A percentile compares a stretch with the other conserved stretches of the same genome.
These are phyloP conservation scores for Lablab purpureus DNA, from an alignment of 306 rosid species.

Conservation along the genomic window DNA sequence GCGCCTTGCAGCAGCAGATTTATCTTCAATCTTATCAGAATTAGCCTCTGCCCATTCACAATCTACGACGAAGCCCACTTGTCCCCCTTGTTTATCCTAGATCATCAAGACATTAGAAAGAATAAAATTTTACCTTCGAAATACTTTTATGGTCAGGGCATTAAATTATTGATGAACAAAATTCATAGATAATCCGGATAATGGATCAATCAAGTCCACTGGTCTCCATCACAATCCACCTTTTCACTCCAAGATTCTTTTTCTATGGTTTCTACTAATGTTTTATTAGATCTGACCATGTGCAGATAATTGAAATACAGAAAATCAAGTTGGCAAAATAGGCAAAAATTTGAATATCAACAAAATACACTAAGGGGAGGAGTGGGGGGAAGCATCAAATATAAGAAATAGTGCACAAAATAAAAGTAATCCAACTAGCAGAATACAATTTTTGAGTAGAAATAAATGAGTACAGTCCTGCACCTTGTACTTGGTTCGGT, in stretches of 20 bases:
- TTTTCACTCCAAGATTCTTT: background rate
- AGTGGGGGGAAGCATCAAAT: conserved; percentile 2
- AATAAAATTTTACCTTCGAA: background rate
- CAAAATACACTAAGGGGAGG: background rate
- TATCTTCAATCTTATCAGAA: conserved; percentile 77
- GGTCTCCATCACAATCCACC: background rate
- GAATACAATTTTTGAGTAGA: background rate
- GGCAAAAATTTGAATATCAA: conserved; percentile 19
- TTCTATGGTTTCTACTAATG: background rate
- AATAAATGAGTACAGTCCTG: conserved; percentile 21
- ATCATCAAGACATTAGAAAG: conserved; percentile 32
- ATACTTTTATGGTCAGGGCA: background rate
- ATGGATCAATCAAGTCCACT: background rate
- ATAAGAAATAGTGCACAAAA: conserved; percentile 15
- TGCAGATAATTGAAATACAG: conserved; percentile 1
- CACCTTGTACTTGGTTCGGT: conserved; percentile 88
- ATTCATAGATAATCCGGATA: conserved; percentile 15
- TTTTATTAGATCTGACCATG: background rate
- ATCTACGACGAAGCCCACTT: conserved; percentile 76
- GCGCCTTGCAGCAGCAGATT: conserved; percentile 82
- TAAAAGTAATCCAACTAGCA: conserved; percentile 9
- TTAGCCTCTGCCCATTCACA: conserved; percentile 97
- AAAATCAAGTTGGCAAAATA: background rate
- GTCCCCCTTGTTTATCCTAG: conserved; percentile 87
- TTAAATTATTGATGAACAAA: background rate